These are phyloP conservation scores for Viola pubescens DNA, from an alignment of 441 rosid species.

Conservation along the genomic window DNA sequence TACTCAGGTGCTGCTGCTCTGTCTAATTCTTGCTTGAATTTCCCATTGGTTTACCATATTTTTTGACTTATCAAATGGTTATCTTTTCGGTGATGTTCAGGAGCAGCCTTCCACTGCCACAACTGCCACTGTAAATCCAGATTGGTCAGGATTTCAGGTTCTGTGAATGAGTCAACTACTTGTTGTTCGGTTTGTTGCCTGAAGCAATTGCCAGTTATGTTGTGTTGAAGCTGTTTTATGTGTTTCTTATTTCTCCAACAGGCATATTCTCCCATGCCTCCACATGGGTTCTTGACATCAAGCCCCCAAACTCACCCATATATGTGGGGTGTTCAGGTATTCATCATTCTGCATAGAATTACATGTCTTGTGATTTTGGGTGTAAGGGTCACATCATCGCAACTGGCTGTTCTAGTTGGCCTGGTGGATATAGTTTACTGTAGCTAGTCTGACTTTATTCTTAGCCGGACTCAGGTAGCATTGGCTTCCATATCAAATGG, in stretches of 20 bases:
- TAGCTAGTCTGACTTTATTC: too few relatives aligned
- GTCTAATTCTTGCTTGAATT: slow-evolving; percentile 1
- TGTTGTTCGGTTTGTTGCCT: background rate
- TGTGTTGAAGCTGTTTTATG: slow-evolving; percentile 14
- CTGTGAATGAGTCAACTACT: slow-evolving; percentile 1
- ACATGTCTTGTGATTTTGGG: background rate
- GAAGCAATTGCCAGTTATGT: background rate
- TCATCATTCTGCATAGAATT: slow-evolving; percentile 4
- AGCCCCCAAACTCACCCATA: slow-evolving; percentile 96
- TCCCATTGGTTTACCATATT: too few relatives aligned
- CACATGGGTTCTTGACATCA: slow-evolving; percentile 87
- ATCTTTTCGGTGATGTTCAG: slow-evolving; percentile 31
- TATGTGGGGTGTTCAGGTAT: slow-evolving; percentile 99
- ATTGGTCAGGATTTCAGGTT: slow-evolving; percentile 98
- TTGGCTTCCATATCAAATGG: too few relatives aligned
- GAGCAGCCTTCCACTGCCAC: slow-evolving; percentile 54
- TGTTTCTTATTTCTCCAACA: slow-evolving; percentile 27
- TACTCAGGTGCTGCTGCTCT: slow-evolving; percentile 44
- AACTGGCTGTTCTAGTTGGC: too few relatives aligned
- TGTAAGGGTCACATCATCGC: too few relatives aligned
- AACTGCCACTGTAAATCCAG: slow-evolving; percentile 61
- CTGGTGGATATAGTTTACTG: too few relatives aligned
- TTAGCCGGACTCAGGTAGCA: too few relatives aligned
- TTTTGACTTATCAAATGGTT: background rate
- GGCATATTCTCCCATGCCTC: slow-evolving; percentile 90